Base-by-base conservation (phyloP, 2,329 filamentous ascomycete species). In the Colletotrichum zoysiae region DNA sequence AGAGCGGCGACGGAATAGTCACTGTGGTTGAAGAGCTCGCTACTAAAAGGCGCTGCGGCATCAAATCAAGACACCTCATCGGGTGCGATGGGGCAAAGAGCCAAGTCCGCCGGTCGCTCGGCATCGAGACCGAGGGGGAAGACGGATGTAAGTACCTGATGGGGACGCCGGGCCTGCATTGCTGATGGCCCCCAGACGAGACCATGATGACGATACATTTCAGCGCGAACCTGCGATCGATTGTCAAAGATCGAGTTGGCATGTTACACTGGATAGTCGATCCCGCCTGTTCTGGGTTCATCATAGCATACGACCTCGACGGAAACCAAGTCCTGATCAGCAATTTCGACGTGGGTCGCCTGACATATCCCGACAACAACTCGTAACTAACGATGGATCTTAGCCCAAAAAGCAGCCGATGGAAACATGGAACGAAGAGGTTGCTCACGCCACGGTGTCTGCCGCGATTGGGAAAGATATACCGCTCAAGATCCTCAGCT, bases 131-230 rank as follows among this genome's bases (percentile, higher is more conserved):
- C 51, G 82, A 84, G n/a, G 83, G 82, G 48, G 83, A 84, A 70
- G 81, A 83, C 59, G 80, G 81, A 38, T 83, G 82, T 81, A 73
- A 76, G 79, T 75, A 0, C 30, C 20, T 4, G 14, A 12, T 4
- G 2, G 1, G 9, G 4, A 9, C 5, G 11, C 7, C n/a, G 42
- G 18, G 44, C 12, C 18, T 20, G 30, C 2, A 42, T 40, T 16
- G 50, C 53, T 77, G 64, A 74, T 71, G 68, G 40, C 3, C n/a
- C 26, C 5, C 9, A 82, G 81, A 82, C 48, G 82, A 84, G 66
- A 84, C 82, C 0, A 84, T 84, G 83, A 84, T 85, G 83, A 84
- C 83, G 0, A 84, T 85, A 18, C 82, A 85, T 53, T 81, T 85
- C 73, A 83, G 83, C 51, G 81, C 82, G 0, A 77, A 85, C 56